Evolutionary conservation across 108 stramenopile species (phyloP).

Genomic region (Cylindrotheca fusiformis): DNA sequence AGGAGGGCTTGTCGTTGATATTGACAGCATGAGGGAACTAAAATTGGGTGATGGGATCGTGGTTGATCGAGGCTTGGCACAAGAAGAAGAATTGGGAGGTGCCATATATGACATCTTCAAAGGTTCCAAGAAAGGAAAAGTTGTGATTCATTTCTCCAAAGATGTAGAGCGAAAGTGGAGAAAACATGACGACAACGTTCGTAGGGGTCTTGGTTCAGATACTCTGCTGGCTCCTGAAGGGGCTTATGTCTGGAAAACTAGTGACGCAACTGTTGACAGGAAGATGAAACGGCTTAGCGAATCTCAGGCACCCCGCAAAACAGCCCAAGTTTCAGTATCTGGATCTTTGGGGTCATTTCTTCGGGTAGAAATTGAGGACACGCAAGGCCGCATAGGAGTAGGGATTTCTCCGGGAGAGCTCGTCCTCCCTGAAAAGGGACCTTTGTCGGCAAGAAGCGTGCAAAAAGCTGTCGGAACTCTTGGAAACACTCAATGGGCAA

Average conservation of each 20-base stretch:
- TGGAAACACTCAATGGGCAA: slow-evolving; percentile 48
- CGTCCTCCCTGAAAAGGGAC: slow-evolving; percentile 29
- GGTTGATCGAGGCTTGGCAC: slow-evolving; percentile 65
- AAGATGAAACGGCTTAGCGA: slow-evolving; percentile 50
- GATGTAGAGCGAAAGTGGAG: slow-evolving; percentile 52
- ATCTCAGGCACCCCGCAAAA: slow-evolving; percentile 7
- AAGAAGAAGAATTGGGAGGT: slow-evolving; percentile 70
- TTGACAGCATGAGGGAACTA: slow-evolving; percentile 27
- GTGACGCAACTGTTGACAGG: slow-evolving; percentile 57
- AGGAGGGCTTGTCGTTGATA: slow-evolving; percentile 41
- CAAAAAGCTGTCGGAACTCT: slow-evolving; percentile 66
- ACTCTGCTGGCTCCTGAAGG: slow-evolving; percentile 50
- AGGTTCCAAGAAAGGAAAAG: slow-evolving; percentile 20
- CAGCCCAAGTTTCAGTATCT: slow-evolving; percentile 28
- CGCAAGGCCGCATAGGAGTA: slow-evolving; percentile 19
- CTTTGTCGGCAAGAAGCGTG: slow-evolving; percentile 35
- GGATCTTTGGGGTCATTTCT: slow-evolving; percentile 42
- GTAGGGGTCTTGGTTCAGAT: slow-evolving; percentile 11
- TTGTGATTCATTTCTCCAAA: slow-evolving; percentile 39
- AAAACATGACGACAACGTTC: slow-evolving; percentile 34
- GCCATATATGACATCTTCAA: slow-evolving; percentile 25
- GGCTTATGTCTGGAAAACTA: slow-evolving; percentile 72
- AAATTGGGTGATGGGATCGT: slow-evolving; percentile 80
- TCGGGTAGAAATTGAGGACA: slow-evolving; percentile 35
- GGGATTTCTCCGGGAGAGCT: slow-evolving; percentile 42